Conservation (phyloP, 352 stramenopile species). For the Globisporangium nunn region DNA sequence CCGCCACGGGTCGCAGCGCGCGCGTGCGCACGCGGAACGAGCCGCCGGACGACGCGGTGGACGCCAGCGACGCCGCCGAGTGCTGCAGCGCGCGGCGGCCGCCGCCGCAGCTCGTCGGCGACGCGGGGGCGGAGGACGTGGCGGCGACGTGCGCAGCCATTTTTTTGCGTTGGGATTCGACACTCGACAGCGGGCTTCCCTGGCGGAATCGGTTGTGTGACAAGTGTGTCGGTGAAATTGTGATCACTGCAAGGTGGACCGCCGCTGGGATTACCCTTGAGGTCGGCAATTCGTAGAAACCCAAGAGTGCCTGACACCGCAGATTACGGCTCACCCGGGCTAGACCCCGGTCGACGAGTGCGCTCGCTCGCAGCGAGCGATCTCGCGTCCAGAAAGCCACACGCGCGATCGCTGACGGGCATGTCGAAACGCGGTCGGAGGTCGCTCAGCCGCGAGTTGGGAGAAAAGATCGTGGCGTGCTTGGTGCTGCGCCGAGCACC, state of each 20-base stretch:
- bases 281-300: too few relatives aligned
- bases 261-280: background rate
- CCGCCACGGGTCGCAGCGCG: slow-evolving; percentile 50
- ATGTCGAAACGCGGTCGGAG: background rate
- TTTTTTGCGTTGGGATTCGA: background rate
- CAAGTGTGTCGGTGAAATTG: background rate
- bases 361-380: background rate
- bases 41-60: slow-evolving; percentile 6
- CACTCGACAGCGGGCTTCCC: background rate
- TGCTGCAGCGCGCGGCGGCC: slow-evolving; percentile 3
- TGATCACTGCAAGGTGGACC: background rate
- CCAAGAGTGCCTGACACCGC: too few relatives aligned
- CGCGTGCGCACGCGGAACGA: slow-evolving; percentile 33
- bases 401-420: too few relatives aligned
- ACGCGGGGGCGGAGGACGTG: background rate
- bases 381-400: too few relatives aligned
- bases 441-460: background rate
- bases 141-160: background rate
- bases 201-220: background rate
- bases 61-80: slow-evolving; percentile 7
- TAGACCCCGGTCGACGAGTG: too few relatives aligned
- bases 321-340: too few relatives aligned
- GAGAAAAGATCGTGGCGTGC: background rate
- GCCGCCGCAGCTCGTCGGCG: background rate
- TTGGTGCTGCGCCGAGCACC: background rate